phyloP scores from a whole-genome alignment of 2,329 filamentous ascomycete genomes.

The Myotisia sp. region DNA sequence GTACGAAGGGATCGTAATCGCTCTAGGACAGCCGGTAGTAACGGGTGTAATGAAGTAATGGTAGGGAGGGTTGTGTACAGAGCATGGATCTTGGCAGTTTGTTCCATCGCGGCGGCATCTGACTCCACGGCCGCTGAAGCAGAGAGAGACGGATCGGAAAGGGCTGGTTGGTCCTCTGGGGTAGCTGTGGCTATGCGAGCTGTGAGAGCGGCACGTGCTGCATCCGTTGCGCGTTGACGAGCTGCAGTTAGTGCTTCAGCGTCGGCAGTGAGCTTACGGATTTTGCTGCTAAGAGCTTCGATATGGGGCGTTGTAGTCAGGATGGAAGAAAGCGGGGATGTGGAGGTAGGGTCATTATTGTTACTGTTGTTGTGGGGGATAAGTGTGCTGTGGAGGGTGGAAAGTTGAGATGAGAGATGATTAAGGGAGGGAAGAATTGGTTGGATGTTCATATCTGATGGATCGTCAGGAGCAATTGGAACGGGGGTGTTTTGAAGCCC shows the following conservation, averaged over 20 bases:
- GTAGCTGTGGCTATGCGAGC: conserved; percentile 23
- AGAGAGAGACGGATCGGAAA: conserved; percentile 17
- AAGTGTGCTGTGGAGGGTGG: conserved; percentile 47
- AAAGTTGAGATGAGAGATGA: conserved; percentile 65
- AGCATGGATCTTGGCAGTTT: conserved; percentile 75
- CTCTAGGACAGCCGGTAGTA: conserved; percentile 74
- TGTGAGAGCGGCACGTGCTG: conserved; percentile 29
- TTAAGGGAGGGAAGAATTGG: conserved; percentile 75
- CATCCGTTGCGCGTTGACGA: conserved; percentile 30
- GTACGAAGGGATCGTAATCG: conserved; percentile 67
- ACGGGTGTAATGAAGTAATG: conserved; percentile 70
- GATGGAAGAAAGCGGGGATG: conserved; percentile 20
- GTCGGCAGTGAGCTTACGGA: conserved; percentile 32
- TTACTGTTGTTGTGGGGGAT: not conserved
- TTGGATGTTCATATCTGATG: conserved; percentile 39
- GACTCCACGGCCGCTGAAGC: conserved; percentile 36
- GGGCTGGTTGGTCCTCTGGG: conserved; percentile 24
- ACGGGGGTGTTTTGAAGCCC: conserved; percentile 60
- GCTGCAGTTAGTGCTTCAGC: conserved; percentile 31
- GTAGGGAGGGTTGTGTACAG: conserved; percentile 79
- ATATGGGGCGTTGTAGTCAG: conserved; percentile 25
- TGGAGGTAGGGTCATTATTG: conserved; percentile 14
- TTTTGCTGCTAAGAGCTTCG: conserved; percentile 29
- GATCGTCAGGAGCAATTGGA: conserved; percentile 31
- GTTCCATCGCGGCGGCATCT: conserved; percentile 41